A percentile compares a stretch with the other conserved stretches of the same genome.
Conservation (phyloP, 2,329 filamentous ascomycete species). For the Chaetomium globosum region DNA sequence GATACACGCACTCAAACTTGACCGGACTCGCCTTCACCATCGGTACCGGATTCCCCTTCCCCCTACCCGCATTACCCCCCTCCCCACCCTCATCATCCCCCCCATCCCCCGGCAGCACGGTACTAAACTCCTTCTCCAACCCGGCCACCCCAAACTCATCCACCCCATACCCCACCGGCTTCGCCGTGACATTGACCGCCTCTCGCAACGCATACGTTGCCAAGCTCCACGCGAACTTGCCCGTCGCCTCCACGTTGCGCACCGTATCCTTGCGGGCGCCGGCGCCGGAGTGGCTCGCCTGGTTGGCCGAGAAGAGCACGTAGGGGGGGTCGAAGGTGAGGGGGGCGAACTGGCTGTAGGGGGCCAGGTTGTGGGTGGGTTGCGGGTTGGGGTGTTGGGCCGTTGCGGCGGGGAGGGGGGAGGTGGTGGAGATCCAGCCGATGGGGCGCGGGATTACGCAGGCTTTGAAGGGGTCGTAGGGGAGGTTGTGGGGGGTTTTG, state of each 20-base stretch:
- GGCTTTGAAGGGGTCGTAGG: conserved; percentile 45
- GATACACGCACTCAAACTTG: conserved; percentile 61
- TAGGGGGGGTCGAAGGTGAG: conserved; percentile 65
- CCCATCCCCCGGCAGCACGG: conserved; percentile 39
- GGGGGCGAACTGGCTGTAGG: conserved; percentile 65
- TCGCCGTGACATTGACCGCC: conserved; percentile 57
- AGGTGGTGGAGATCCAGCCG: conserved; percentile 63
- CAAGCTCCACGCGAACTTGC: conserved; percentile 62
- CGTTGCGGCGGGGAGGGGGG: conserved; percentile 33
- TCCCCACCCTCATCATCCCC: conserved; percentile 51
- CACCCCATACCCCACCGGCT: conserved; percentile 51
- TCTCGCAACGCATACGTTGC: conserved; percentile 60
- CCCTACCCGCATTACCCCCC: conserved; percentile 45
- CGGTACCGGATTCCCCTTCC: conserved; percentile 41
- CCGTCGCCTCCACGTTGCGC: conserved; percentile 57
- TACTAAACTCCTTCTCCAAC: conserved; percentile 51
- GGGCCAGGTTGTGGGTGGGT: conserved; percentile 55
- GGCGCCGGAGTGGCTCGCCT: conserved; percentile 45
- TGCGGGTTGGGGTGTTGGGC: conserved; percentile 38
- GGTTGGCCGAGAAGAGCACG: conserved; percentile 64
- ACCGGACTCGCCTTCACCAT: conserved; percentile 60
- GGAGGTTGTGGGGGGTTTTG: conserved; percentile 33
- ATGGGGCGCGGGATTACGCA: conserved; percentile 65
- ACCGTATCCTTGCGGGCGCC: conserved; percentile 58
- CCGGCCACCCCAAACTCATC: conserved; percentile 59